Conservation (phyloP, 176 grass and related monocot genomes). For the Rhynchospora pubera region DNA sequence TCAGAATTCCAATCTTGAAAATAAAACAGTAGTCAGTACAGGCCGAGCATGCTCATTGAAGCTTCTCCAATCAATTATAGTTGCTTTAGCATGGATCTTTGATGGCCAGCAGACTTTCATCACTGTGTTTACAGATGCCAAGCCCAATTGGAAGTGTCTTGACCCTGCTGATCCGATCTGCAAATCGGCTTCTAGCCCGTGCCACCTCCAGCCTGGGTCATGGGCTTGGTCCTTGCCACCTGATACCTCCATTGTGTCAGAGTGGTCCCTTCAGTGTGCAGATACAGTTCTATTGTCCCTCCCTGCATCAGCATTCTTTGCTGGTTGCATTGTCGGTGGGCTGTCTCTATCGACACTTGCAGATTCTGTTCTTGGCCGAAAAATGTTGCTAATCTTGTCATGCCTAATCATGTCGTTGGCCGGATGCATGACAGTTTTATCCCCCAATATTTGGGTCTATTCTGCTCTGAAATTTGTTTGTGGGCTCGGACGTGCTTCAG, state of each 20-base stretch:
- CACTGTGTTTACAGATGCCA: slow-evolving; percentile 75
- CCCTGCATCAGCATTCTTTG: slow-evolving; percentile 69
- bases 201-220: slow-evolving; percentile 34
- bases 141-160: slow-evolving; percentile 65
- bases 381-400: slow-evolving; percentile 47
- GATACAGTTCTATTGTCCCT: slow-evolving; percentile 47
- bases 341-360: slow-evolving; percentile 60
- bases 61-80: slow-evolving; percentile 35
- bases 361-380: slow-evolving; percentile 58
- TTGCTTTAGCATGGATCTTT: slow-evolving; percentile 65
- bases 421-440: slow-evolving; percentile 39
- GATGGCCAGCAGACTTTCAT: slow-evolving; percentile 95
- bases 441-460: slow-evolving; percentile 77
- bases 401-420: slow-evolving; percentile 45
- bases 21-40: background rate
- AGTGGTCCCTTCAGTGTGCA: slow-evolving; percentile 65
- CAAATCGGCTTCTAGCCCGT: slow-evolving; percentile 23
- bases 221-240: slow-evolving; percentile 58
- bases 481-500: slow-evolving; percentile 51
- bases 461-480: slow-evolving; percentile 51
- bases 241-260: slow-evolving; percentile 48
- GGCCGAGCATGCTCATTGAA: background rate
- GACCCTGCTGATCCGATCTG: slow-evolving; percentile 19
- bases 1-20: background rate
- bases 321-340: slow-evolving; percentile 53